Base-by-base conservation (phyloP, 768 basidiomycete genomes). In the Panaeolus cyanescens region DNA sequence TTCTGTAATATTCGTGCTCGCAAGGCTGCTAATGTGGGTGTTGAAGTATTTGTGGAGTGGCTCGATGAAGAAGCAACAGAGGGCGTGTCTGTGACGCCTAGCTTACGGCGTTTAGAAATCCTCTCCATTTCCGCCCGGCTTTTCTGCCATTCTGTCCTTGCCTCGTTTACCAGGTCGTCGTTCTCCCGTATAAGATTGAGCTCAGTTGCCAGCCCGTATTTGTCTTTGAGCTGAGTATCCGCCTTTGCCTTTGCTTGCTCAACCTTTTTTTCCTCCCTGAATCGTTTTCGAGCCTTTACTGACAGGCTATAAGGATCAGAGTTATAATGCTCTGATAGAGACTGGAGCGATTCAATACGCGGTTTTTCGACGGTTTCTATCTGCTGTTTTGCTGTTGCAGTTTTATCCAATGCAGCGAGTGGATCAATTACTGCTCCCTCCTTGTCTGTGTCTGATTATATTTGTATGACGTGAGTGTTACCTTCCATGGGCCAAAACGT, bases 261-360 rank as follows among this genome's bases (percentile, higher is more conserved):
- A 0, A 90, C 73, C 75, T 90, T 92, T 79, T 98, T 99, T 63
- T 91, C 91, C 62, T 88, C 85, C 3, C 97, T 86, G 71, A 99
- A 97, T 19, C 85, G 84, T 67, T 90, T 90, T 39, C 97, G 86
- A 1, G 89, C 82, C 66, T 86, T 87, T 13, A 77, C 71, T 2
- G 94, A 96, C 17, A 94, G 84, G 1, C 83, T 63, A 68, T 96
- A 99, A 0, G 97, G 97, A 75, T 99, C 97, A 2, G 86, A 74
- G 65, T 92, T 92, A 67, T 87, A 88, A 36, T 86, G 87, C 63
- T 93, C 88, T 12, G 95, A 93, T 3, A 88, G 80, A 28, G 82
- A 77, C 67, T 93, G 88, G 31, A 99, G 79, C 1, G 89, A 85
- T 67, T 93, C 91, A 22, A 99, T 77, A 3, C 95, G 89, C 4